Base-by-base conservation (phyloP, 768 basidiomycete genomes). In the Solioccasus polychromus region DNA sequence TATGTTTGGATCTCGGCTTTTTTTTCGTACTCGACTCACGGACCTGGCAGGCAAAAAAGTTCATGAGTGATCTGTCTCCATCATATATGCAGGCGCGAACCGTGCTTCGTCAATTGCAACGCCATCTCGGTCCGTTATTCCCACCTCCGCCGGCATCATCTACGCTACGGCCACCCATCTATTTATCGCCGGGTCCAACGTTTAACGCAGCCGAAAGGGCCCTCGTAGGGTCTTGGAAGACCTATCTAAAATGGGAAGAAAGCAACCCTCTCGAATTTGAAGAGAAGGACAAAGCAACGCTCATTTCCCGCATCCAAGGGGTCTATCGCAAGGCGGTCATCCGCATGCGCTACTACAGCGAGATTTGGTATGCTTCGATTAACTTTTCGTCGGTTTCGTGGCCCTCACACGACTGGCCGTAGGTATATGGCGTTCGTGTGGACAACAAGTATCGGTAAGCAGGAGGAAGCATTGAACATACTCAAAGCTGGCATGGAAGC, bases 71-170 rank as follows among this genome's bases (percentile, higher is more conserved):
- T 67, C 77, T 91, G n/a, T 88, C 89, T 2, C 89, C 92, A 6
- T 80, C 86, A 2, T 88, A 97, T 62, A 94, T 97, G 89, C 93
- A 95, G 59, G 95, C 96, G 0, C 84, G 93, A 12, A 85, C 88
- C 0, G 85, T 87, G 1, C 79, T 94, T 24, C 87, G 89, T 44
- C 87, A 92, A 57, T 72, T 99, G 17, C 79, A 82, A 44, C 80
- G 86, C 51, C 76, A 90, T 34, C 71, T 79, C 29, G 78, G 76
- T 9, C 72, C 77, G 1, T 70, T 96, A 11, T 82, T 82, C 53
- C 77, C 76, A 0, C 70, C 77, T 1, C 56, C 70, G 37, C 71
- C 74, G 8, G 66, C 73, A 9, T 73, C 79, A 3, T 64, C 68
- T 6, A 60, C 66, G 9, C 63, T 64, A 14, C 63, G 72, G 12